Conservation (phyloP, 1,284 basidiomycete species). For the Pyrrhoderma lamaoense region DNA sequence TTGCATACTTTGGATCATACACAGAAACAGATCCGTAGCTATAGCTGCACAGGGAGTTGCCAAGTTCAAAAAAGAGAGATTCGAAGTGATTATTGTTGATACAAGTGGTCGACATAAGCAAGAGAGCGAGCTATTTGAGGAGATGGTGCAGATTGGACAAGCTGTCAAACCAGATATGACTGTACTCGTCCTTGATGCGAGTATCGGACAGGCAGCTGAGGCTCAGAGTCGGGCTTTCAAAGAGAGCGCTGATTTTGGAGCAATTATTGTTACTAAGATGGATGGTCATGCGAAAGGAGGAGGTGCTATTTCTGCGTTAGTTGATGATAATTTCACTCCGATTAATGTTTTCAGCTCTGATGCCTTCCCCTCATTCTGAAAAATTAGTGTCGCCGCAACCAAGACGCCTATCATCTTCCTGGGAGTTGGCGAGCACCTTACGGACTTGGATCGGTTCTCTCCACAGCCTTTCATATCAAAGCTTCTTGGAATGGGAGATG, state of each 20-base stretch:
- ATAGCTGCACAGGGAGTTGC: slow-evolving; percentile 93
- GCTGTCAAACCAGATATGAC: slow-evolving; percentile 95
- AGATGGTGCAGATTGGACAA: slow-evolving; percentile 95
- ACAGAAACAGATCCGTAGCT: slow-evolving; percentile 97
- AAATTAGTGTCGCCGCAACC: slow-evolving; percentile 85
- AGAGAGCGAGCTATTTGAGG: slow-evolving; percentile 93
- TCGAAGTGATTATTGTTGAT: slow-evolving; percentile 99
- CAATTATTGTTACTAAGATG: slow-evolving; percentile 99
- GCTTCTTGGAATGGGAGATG: slow-evolving; percentile 90
- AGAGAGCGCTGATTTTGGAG: slow-evolving; percentile 94
- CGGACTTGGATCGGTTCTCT: slow-evolving; percentile 93
- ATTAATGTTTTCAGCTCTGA: neutral
- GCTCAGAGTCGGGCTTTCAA: slow-evolving; percentile 96
- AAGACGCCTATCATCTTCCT: slow-evolving; percentile 98
- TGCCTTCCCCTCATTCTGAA: slow-evolving; percentile 16
- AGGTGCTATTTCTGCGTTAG: slow-evolving; percentile 97
- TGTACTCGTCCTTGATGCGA: slow-evolving; percentile 82
- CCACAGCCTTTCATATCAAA: slow-evolving; percentile 98
- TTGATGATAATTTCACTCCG: slow-evolving; percentile 18
- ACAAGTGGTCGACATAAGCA: slow-evolving; percentile 97
- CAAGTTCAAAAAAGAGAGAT: slow-evolving; percentile 97
- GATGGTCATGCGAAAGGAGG: slow-evolving; percentile 99
- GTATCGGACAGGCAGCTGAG: slow-evolving; percentile 95
- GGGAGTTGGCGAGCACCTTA: slow-evolving; percentile 94
- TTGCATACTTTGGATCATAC: slow-evolving; percentile 98